These are phyloP conservation scores for Mortierella sp. DNA, from an alignment of 371 early-diverging fungal species.

Conservation along the genomic window DNA sequence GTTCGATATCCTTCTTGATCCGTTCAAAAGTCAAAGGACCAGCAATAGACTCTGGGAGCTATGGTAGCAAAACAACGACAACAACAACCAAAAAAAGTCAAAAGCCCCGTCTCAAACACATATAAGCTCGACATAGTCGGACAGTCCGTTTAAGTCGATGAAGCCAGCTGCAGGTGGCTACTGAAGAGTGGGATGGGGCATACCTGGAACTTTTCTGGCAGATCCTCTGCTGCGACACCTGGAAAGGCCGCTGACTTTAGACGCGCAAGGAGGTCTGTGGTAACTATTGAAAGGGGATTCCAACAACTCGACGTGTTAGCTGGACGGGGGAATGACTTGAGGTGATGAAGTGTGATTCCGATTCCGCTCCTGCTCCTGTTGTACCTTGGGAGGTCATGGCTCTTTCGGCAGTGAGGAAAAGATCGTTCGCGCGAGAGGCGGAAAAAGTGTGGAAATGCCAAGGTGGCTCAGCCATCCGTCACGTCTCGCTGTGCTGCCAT, in stretches of 20 bases:
- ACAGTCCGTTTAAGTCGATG: too few relatives aligned
- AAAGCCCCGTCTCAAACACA: not conserved
- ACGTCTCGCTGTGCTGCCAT: too few relatives aligned
- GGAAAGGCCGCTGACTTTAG: conserved; percentile 49
- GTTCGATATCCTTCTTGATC: conserved; percentile 44
- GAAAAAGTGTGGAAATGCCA: too few relatives aligned
- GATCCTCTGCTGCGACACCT: conserved; percentile 13
- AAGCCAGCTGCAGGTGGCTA: too few relatives aligned
- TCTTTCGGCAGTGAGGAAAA: not conserved
- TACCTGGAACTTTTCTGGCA: conserved; percentile 39
- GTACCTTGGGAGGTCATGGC: conserved; percentile 33
- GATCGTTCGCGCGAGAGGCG: too few relatives aligned
- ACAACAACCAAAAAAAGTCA: not conserved
- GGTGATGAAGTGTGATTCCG: not conserved
- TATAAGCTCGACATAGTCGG: too few relatives aligned
- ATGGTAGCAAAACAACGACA: too few relatives aligned
- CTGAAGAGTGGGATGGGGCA: too few relatives aligned
- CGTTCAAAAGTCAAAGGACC: conserved; percentile 45
- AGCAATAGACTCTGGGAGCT: conserved; percentile 36
- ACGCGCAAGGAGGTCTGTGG: conserved; percentile 44
- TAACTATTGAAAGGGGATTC: conserved; percentile 17
- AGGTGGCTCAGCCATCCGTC: too few relatives aligned
- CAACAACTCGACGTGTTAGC: not conserved
- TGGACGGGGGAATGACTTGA: not conserved
- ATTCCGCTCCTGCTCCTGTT: not conserved